Percentiles rank a stretch among this genome's conserved stretches.
These are phyloP conservation scores for Thraustochytrium sp. DNA, from an alignment of 352 stramenopile genomes.

Conservation along the genomic window DNA sequence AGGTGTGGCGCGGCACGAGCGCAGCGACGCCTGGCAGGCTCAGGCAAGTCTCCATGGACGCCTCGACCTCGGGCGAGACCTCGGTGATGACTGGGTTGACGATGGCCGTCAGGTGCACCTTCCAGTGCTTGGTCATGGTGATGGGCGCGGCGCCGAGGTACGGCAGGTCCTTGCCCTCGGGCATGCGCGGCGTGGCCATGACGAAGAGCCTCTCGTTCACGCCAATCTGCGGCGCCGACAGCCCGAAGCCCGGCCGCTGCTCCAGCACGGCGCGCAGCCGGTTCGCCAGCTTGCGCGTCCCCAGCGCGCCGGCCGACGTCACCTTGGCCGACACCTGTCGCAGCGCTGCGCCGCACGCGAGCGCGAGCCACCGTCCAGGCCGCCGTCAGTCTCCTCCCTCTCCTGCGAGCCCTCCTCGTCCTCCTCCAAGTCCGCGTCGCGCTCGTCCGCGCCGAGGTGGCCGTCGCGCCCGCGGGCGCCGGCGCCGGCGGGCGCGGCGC, in stretches of 20 bases:
- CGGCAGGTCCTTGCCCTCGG: slow-evolving; percentile 42
- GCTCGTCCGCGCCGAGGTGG: too few species aligned
- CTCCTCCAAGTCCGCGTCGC: too few species aligned
- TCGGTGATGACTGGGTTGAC: slow-evolving; percentile 51
- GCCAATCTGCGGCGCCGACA: slow-evolving; percentile 50
- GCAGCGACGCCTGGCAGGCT: slow-evolving; percentile 47
- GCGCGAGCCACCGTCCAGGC: too few species aligned
- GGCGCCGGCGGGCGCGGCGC: too few species aligned
- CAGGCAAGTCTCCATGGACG: slow-evolving; percentile 49
- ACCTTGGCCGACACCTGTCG: neutral
- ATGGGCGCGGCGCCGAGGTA: slow-evolving; percentile 33
- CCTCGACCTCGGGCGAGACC: slow-evolving; percentile 44
- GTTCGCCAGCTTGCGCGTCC: neutral
- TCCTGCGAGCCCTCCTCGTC: too few species aligned
- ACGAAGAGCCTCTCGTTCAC: slow-evolving; percentile 51
- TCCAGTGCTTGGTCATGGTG: neutral
- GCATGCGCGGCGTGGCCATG: slow-evolving; percentile 4
- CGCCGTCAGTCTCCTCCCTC: neutral
- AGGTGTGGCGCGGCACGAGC: slow-evolving; percentile 43
- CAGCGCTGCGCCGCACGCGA: neutral
- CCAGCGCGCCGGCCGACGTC: neutral
- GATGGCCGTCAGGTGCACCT: slow-evolving; percentile 16
- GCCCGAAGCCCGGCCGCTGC: neutral
- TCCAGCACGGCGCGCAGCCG: neutral
- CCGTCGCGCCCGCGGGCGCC: too few species aligned